These are phyloP conservation scores for Raphanus sativus DNA, from an alignment of 345 rosid genomes.

Conservation along the genomic window DNA sequence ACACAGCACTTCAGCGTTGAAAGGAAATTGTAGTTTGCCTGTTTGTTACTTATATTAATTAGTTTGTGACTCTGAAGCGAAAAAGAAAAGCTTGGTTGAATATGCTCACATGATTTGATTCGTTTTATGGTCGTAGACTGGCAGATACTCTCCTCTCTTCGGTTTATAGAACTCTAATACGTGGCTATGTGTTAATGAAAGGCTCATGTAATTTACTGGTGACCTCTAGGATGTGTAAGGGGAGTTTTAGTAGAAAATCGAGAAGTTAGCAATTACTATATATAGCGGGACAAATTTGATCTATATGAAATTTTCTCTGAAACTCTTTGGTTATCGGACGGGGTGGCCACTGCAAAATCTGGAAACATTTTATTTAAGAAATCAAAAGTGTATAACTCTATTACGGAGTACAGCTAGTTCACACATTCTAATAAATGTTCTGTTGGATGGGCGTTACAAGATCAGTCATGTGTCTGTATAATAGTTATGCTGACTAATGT, in stretches of 20 bases:
- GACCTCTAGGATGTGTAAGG: background rate
- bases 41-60: conserved; percentile 1
- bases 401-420: conserved; percentile 15
- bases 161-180: background rate
- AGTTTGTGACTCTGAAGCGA: conserved; percentile 21
- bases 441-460: conserved; percentile 15
- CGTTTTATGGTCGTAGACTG: conserved; percentile 12
- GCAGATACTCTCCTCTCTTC: conserved; percentile 10
- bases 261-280: conserved; percentile 7
- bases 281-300: background rate
- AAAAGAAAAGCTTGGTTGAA: conserved; percentile 4
- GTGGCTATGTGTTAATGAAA: conserved; percentile 5
- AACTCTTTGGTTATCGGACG: conserved; percentile 7
- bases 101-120: conserved; percentile 9
- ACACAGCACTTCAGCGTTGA: background rate
- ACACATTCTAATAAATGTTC: conserved; percentile 6
- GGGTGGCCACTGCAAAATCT: background rate
- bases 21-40: background rate
- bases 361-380: background rate
- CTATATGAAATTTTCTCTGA: conserved; percentile 1
- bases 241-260: conserved; percentile 8
- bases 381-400: conserved; percentile 3
- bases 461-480: conserved; percentile 7
- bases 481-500: background rate
- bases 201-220: conserved; percentile 1